Conservation (phyloP, 176 grass and related monocot species). For the Pontederia paniculata region DNA sequence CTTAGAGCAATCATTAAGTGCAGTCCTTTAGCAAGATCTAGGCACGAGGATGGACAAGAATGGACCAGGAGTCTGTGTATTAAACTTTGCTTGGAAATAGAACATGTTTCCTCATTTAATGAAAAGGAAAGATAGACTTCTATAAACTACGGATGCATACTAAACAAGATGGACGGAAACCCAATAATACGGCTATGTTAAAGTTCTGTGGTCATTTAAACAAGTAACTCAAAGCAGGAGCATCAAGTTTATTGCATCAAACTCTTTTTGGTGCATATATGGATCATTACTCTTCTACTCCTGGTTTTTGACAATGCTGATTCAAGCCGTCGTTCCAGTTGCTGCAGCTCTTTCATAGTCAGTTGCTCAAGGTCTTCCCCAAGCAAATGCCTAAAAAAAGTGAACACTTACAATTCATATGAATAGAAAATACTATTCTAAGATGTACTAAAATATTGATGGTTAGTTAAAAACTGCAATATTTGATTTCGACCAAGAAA, state of each 20-base stretch:
- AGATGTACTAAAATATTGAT: neutral
- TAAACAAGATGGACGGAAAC: too few species aligned
- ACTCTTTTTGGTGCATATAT: neutral
- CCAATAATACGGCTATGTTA: too few species aligned
- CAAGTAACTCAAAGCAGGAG: neutral
- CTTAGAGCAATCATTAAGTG: too few species aligned
- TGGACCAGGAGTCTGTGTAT: too few species aligned
- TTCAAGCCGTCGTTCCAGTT: constrained; percentile 1
- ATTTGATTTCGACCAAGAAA: neutral
- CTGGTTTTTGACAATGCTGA: neutral
- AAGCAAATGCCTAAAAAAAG: constrained; percentile 4
- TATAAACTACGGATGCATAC: too few species aligned
- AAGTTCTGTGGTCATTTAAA: too few species aligned
- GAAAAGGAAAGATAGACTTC: too few species aligned
- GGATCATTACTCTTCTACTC: neutral
- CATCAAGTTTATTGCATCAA: neutral
- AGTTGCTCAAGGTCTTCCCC: neutral
- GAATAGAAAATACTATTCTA: neutral
- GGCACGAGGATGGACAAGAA: too few species aligned
- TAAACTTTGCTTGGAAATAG: too few species aligned
- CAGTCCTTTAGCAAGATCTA: too few species aligned
- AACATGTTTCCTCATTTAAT: too few species aligned
- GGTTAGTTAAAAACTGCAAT: too few species aligned
- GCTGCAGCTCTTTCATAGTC: constrained; percentile 3
- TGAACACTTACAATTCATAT: neutral